These are phyloP conservation scores for Dittrichia graveolens DNA, from an alignment of 129 eudicot species.

Conservation along the genomic window DNA sequence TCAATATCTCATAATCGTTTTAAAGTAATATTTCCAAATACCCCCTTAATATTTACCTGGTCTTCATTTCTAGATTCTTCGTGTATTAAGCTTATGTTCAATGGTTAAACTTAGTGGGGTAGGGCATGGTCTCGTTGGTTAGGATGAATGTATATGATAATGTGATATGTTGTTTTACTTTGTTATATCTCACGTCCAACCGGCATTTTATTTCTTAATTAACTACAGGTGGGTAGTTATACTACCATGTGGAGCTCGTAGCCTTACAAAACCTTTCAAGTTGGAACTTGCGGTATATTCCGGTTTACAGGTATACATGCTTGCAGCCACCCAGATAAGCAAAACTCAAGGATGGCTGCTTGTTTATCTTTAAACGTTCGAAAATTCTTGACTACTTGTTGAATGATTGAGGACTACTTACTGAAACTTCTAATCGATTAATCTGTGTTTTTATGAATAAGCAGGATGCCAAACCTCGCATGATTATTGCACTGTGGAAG, in stretches of 20 bases:
- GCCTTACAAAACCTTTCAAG: constrained; percentile 64
- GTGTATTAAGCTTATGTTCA: not conserved
- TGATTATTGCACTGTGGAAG: constrained; percentile 73
- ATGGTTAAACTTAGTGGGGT: not conserved
- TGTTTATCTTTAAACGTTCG: constrained; percentile 4
- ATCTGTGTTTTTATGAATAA: constrained; percentile 18
- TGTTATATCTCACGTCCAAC: not conserved
- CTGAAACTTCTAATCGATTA: too few relatives aligned
- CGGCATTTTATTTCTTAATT: not conserved
- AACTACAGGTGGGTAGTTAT: constrained; percentile 82
- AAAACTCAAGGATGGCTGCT: constrained; percentile 8
- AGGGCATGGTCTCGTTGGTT: not conserved
- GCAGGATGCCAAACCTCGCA: constrained; percentile 92
- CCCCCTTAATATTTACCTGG: too few relatives aligned
- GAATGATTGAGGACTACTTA: not conserved
- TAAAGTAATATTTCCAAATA: too few relatives aligned
- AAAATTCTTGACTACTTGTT: not conserved
- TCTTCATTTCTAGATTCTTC: not conserved
- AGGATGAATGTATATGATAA: not conserved
- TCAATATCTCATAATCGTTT: too few relatives aligned
- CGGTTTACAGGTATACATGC: constrained; percentile 52
- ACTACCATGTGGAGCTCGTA: constrained; percentile 84
- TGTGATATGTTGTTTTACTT: constrained; percentile 1
- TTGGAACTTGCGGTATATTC: constrained; percentile 93
- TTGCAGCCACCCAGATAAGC: not conserved